Percentiles rank a stretch among this genome's conserved stretches.
These are phyloP conservation scores for Ceriops tagal DNA, from an alignment of 345 rosid genomes.

Conservation along the genomic window DNA sequence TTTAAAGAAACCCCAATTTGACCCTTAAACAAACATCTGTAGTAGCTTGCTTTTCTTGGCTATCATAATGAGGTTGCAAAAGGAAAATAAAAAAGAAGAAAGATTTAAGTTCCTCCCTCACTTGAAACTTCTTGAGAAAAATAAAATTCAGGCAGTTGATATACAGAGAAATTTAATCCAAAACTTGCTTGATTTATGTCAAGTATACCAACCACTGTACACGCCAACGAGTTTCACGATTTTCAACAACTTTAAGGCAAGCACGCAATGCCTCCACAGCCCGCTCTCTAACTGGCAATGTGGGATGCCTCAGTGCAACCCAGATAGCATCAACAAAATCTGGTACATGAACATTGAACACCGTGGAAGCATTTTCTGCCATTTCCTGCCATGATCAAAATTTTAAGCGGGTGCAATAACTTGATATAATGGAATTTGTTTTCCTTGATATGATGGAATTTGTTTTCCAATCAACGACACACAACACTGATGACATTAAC, in stretches of 20 bases:
- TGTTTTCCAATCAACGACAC: neutral
- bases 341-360: slow-evolving; percentile 93
- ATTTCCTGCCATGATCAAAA: slow-evolving; percentile 59
- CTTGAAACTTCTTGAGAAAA: too few species aligned
- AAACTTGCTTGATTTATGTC: neutral
- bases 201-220: slow-evolving; percentile 76
- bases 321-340: slow-evolving; percentile 97
- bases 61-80: too few species aligned
- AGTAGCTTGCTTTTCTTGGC: too few species aligned
- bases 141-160: too few species aligned
- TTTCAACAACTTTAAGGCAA: slow-evolving; percentile 97
- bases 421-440: neutral
- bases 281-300: slow-evolving; percentile 76
- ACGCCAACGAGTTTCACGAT: slow-evolving; percentile 99
- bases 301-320: slow-evolving; percentile 97
- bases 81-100: too few species aligned
- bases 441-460: neutral
- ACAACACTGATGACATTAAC: neutral
- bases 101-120: too few species aligned
- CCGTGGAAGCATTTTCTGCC: slow-evolving; percentile 99
- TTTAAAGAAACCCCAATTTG: too few species aligned
- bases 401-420: neutral
- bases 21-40: too few species aligned
- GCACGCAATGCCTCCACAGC: slow-evolving; percentile 99
- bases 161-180: neutral